Percentiles rank a stretch among this genome's conserved stretches.
phyloP scores from a whole-genome alignment of 192 early-diverging fungal species.

The Coemansia sp. region DNA sequence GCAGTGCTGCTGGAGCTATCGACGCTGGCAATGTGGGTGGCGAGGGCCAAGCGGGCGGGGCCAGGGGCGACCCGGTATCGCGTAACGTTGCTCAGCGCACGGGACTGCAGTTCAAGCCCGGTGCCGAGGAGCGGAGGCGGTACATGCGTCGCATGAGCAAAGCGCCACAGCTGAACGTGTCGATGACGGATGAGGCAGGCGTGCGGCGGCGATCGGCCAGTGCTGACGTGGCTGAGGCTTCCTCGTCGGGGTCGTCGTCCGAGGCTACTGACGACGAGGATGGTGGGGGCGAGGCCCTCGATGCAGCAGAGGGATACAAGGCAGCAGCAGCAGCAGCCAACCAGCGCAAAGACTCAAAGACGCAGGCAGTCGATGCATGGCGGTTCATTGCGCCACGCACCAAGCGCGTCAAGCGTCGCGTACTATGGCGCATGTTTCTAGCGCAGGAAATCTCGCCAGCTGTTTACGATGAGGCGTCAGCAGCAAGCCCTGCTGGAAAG shows the following conservation, averaged over 20 bases:
- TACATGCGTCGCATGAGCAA: slow-evolving; percentile 46
- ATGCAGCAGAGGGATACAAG: slow-evolving; percentile 10
- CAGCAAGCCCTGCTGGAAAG: neutral
- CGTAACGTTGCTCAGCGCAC: slow-evolving; percentile 51
- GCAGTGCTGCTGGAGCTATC: neutral
- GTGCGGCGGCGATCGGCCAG: slow-evolving; percentile 9
- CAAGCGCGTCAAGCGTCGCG: slow-evolving; percentile 51
- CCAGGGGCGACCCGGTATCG: slow-evolving; percentile 39
- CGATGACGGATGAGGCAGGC: neutral
- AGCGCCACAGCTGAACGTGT: slow-evolving; percentile 45
- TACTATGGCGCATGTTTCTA: slow-evolving; percentile 52
- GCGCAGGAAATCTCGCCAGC: slow-evolving; percentile 47
- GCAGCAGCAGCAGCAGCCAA: slow-evolving; percentile 9
- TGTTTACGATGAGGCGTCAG: slow-evolving; percentile 30
- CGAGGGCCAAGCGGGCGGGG: slow-evolving; percentile 20
- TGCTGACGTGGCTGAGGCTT: neutral
- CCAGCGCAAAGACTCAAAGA: slow-evolving; percentile 24
- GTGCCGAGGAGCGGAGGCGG: slow-evolving; percentile 46
- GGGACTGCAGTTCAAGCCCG: slow-evolving; percentile 37
- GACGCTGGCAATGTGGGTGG: neutral
- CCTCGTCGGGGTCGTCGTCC: neutral
- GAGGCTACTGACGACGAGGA: slow-evolving; percentile 1
- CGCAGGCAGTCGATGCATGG: slow-evolving; percentile 41
- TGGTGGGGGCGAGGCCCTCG: neutral
- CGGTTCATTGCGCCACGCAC: slow-evolving; percentile 44